Base-by-base conservation (phyloP, 352 stramenopile genomes). In the Halophytophthora batemanensis region DNA sequence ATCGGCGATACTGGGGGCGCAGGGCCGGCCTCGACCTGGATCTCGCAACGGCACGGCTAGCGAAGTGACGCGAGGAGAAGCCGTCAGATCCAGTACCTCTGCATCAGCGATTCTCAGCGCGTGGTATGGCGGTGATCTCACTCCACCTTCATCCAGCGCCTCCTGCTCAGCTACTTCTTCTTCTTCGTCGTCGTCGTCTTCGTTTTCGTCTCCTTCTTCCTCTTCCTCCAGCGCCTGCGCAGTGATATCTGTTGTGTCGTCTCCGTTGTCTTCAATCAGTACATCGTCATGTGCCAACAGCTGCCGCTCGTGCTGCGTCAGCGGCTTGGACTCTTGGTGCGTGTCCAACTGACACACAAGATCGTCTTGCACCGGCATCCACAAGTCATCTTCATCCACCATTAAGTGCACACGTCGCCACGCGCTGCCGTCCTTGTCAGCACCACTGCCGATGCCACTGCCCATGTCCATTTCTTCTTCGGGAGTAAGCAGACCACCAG, bases 341-440 rank as follows among this genome's bases (percentile, higher is more conserved):
- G 51, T 54, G n/a, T 50, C 50, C 4, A 40, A 28, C 14, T 29
- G 51, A 14, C 45, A 56, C 2, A 66, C 18, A n/a, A 66, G 33
- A 17, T 66, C 51, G 22, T 66, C 57, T 18, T 57, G 35, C 17
- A 46, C 57, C 15, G 45, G 46, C n/a, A 66, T 10, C 57, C 57
- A 66, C 19, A 66, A 33, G 19, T 56, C 51, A 18, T 66, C 57
- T 1, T 36, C 14, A 12, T 45, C 40, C 21, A 29, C 18, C 14
- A n/a, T 6, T 12, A 29, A 6, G 33, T 38, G 33, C 3, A 38
- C 33, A 17, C 33, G 33, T 17, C 11, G 33, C 33, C 33, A 17
- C 3, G 33, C 15, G 33, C 33, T 38, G 33, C 33, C 33, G 15
- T 38, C 33, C 11, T 38, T 17, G 33, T 13, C 33, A 6, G 33